Evolutionary conservation across 352 stramenopile species (phyloP).

Genomic region (Phytophthora citricola): DNA sequence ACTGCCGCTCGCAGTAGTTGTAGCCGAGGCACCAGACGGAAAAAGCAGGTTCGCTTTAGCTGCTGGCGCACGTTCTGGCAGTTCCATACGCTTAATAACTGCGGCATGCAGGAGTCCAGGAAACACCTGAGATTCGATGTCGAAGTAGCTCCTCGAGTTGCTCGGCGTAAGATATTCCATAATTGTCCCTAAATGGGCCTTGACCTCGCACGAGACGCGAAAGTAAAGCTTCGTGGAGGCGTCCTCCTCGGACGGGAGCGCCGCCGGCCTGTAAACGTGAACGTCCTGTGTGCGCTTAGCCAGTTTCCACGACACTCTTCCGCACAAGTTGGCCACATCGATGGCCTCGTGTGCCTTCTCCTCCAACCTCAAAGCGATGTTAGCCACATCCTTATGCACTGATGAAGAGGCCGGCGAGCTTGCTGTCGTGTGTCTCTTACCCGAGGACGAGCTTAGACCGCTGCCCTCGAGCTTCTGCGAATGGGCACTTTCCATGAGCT

Average conservation of each 20-base stretch:
- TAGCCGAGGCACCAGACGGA: constrained; percentile 32
- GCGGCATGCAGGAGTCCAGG: constrained; percentile 77
- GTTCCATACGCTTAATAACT: constrained; percentile 83
- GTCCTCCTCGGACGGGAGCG: constrained; percentile 51
- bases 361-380: constrained; percentile 70
- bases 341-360: constrained; percentile 79
- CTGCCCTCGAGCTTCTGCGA: constrained; percentile 27
- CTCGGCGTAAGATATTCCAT: constrained; percentile 81
- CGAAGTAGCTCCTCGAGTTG: constrained; percentile 76
- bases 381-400: constrained; percentile 48
- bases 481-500: constrained; percentile 31
- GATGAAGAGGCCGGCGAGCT: constrained; percentile 38
- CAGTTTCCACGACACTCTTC: constrained; percentile 69
- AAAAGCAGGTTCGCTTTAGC: constrained; percentile 23
- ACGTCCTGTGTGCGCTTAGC: constrained; percentile 85
- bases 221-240: constrained; percentile 75
- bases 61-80: constrained; percentile 36
- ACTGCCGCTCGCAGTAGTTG: constrained; percentile 39
- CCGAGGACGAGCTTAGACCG: constrained; percentile 15
- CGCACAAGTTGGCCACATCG: constrained; percentile 61
- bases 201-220: constrained; percentile 85
- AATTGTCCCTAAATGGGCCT: constrained; percentile 77
- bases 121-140: constrained; percentile 86
- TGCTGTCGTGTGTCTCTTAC: constrained; percentile 21
- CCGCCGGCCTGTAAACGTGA: constrained; percentile 71